phyloP scores from a whole-genome alignment of 2,329 filamentous ascomycete species.

The Colletotrichum cuscutae region DNA sequence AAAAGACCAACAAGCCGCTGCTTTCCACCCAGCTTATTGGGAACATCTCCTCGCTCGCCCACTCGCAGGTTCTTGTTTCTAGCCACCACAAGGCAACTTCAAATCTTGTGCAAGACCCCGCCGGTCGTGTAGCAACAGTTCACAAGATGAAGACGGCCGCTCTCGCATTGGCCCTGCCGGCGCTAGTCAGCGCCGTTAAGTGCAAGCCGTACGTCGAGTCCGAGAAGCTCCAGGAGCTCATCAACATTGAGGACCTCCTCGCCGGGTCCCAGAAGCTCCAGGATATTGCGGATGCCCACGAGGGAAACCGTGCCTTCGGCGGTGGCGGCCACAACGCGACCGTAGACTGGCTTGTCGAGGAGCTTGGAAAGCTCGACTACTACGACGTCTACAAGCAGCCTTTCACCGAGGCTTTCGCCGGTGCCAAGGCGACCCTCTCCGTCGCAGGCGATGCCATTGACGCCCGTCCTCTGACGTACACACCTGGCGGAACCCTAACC shows the following conservation, averaged over 20 bases:
- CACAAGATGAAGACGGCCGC: slow-evolving; percentile 36
- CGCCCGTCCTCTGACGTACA: slow-evolving; percentile 56
- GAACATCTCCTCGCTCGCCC: background rate
- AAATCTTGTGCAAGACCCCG: background rate
- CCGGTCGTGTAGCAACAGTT: background rate
- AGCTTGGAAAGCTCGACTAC: slow-evolving; percentile 49
- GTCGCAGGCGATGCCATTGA: slow-evolving; percentile 43
- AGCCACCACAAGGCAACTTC: background rate
- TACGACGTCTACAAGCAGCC: slow-evolving; percentile 57
- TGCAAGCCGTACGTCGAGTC: slow-evolving; percentile 49
- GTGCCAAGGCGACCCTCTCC: slow-evolving; percentile 43
- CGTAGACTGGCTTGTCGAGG: slow-evolving; percentile 55
- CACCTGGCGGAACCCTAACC: slow-evolving; percentile 56
- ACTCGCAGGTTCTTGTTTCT: background rate
- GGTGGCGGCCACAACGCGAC: slow-evolving; percentile 57
- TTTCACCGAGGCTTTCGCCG: slow-evolving; percentile 51
- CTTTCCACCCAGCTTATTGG: no score
- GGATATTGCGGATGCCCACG: slow-evolving; percentile 54
- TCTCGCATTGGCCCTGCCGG: slow-evolving; percentile 40
- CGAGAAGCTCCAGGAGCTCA: slow-evolving; percentile 49
- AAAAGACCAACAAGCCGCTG: background rate
- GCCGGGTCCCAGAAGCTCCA: slow-evolving; percentile 56
- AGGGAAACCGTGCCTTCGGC: slow-evolving; percentile 55
- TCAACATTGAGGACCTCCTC: slow-evolving; percentile 53
- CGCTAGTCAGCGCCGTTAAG: slow-evolving; percentile 38